Evolutionary conservation across 176 grass and related monocot genomes (phyloP).

Genomic region (Juncus effusus): DNA sequence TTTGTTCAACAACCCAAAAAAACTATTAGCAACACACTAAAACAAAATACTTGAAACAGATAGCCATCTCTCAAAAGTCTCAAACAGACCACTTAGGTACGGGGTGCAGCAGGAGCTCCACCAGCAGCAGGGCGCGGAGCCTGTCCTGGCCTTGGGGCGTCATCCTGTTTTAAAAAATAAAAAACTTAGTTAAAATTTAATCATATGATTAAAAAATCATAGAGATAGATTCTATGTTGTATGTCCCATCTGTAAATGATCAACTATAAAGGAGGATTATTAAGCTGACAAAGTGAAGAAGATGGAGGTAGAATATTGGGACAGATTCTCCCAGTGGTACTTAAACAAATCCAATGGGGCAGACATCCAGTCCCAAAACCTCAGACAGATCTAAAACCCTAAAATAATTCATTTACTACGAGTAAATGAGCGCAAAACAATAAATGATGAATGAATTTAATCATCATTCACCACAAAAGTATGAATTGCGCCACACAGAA

Average conservation of each 20-base stretch:
- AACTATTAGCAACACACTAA: too few relatives aligned
- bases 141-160: slow-evolving; percentile 38
- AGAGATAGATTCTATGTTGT: neutral
- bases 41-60: too few relatives aligned
- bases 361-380: slow-evolving; percentile 24
- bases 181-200: neutral
- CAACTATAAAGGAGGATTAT: slow-evolving; percentile 22
- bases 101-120: slow-evolving; percentile 27
- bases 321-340: slow-evolving; percentile 37
- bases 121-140: slow-evolving; percentile 33
- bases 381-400: neutral
- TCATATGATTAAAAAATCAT: neutral
- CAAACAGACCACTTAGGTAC: slow-evolving; percentile 22
- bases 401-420: neutral
- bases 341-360: slow-evolving; percentile 28
- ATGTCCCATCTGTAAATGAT: slow-evolving; percentile 42
- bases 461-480: slow-evolving; percentile 1
- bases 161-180: slow-evolving; percentile 39
- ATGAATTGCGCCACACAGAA: slow-evolving; percentile 12
- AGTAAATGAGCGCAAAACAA: neutral
- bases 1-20: too few relatives aligned
- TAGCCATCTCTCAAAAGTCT: too few relatives aligned
- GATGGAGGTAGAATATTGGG: slow-evolving; percentile 24
- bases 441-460: neutral
- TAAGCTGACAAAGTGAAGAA: slow-evolving; percentile 47